Percentiles rank a stretch among this genome's conserved stretches.
Evolutionary conservation across 768 basidiomycete genomes (phyloP).

Genomic region (Tephrocybe sp.): DNA sequence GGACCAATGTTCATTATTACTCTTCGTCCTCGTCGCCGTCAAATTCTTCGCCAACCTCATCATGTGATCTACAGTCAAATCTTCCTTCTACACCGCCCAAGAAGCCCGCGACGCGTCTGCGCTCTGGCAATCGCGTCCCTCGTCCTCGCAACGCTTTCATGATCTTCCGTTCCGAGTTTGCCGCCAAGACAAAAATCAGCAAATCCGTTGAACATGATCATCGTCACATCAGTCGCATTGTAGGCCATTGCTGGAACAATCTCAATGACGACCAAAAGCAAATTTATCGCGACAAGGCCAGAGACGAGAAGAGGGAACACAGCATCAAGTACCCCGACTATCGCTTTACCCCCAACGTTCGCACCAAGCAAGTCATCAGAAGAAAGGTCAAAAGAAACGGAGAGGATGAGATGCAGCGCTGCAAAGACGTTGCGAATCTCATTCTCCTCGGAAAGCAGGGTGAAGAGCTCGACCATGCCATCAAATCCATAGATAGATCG

Average conservation of each 20-base stretch:
- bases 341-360: slow-evolving; percentile 47
- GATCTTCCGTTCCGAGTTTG: slow-evolving; percentile 64
- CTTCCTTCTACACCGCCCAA: slow-evolving; percentile 15
- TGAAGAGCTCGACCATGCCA: slow-evolving; percentile 44
- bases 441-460: slow-evolving; percentile 52
- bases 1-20: slow-evolving; percentile 8
- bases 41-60: slow-evolving; percentile 10
- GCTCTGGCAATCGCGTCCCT: slow-evolving; percentile 55
- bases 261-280: slow-evolving; percentile 50
- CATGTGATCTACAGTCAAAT: background rate
- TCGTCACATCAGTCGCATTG: slow-evolving; percentile 56
- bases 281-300: slow-evolving; percentile 50
- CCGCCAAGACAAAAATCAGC: slow-evolving; percentile 47
- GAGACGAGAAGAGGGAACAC: slow-evolving; percentile 52
- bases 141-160: slow-evolving; percentile 88
- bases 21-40: slow-evolving; percentile 16
- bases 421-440: slow-evolving; percentile 48
- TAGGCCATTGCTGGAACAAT: slow-evolving; percentile 54
- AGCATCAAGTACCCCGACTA: slow-evolving; percentile 50
- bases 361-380: slow-evolving; percentile 43
- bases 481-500: slow-evolving; percentile 30
- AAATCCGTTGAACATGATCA: slow-evolving; percentile 55
- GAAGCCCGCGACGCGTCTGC: slow-evolving; percentile 15
- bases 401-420: slow-evolving; percentile 45
- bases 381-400: slow-evolving; percentile 55